Percentiles rank a stretch among this genome's conserved stretches.
Conservation (phyloP, 2,329 filamentous ascomycete species). For the Cyanodermella asteris region DNA sequence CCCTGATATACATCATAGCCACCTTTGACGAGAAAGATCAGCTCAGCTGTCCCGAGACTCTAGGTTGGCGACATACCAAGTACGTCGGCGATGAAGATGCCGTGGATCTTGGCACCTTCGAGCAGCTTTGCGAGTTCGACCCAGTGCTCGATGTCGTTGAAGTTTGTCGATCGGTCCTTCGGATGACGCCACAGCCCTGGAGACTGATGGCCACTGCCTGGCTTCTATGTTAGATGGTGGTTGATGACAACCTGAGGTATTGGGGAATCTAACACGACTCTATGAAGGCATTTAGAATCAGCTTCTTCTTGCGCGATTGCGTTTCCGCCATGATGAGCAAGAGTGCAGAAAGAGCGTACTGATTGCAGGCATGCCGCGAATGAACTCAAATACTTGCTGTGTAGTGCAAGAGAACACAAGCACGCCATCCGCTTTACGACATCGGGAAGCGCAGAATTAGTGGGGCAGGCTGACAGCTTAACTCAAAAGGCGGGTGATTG, state of each 20-base stretch:
- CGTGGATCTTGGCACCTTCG: conserved; percentile 40
- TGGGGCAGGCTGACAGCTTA: too few relatives aligned
- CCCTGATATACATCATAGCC: conserved; percentile 50
- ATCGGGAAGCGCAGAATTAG: too few relatives aligned
- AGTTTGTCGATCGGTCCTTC: conserved; percentile 37
- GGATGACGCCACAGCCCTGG: conserved; percentile 43
- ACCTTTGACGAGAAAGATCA: conserved; percentile 15
- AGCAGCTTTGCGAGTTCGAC: conserved; percentile 35
- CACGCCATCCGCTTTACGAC: too few relatives aligned
- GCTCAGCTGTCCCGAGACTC: too few relatives aligned
- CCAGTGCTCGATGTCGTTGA: conserved; percentile 40
- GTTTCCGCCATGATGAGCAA: too few relatives aligned
- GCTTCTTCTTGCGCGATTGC: conserved; percentile 21
- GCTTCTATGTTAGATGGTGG: background rate
- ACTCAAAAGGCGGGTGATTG: too few relatives aligned
- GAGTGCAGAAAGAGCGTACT: too few relatives aligned
- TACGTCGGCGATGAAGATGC: conserved; percentile 46
- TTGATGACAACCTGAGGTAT: background rate
- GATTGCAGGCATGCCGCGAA: too few relatives aligned
- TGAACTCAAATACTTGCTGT: too few relatives aligned
- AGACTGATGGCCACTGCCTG: conserved; percentile 29
- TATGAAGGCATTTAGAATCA: conserved; percentile 30
- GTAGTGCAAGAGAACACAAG: too few relatives aligned
- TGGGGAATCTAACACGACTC: conserved; percentile 19
- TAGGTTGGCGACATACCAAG: conserved; percentile 24